A percentile compares a stretch with the other conserved stretches of the same genome.
These are phyloP conservation scores for Tanacetum coccineum DNA, from an alignment of 129 eudicot species.

Conservation along the genomic window DNA sequence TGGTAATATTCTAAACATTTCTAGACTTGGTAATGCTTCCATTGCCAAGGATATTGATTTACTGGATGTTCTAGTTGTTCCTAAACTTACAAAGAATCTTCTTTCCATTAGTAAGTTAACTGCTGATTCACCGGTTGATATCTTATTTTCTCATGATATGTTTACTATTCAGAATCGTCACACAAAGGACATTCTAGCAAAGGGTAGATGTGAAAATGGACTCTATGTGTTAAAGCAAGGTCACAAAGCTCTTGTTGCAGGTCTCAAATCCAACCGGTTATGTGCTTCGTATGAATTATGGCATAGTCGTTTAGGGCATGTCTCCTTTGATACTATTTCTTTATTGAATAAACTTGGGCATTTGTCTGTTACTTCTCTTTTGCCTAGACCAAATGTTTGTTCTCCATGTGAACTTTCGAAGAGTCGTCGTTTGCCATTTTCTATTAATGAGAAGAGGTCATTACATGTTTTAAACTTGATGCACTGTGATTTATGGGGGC, in stretches of 20 bases:
- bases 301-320: neutral
- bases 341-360: neutral
- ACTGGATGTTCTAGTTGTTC: neutral
- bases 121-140: neutral
- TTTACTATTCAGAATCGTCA: neutral
- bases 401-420: neutral
- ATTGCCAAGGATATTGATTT: neutral
- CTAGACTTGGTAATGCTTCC: neutral
- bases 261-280: neutral
- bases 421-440: neutral
- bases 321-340: neutral
- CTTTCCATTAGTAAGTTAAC: neutral
- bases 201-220: conserved; percentile 4
- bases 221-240: neutral
- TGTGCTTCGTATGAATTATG: neutral
- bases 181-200: conserved; percentile 1
- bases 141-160: neutral
- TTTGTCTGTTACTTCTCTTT: neutral
- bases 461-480: neutral
- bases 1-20: neutral
- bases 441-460: neutral
- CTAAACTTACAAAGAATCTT: neutral
- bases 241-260: neutral
- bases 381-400: neutral
- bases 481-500: neutral